Conservation (phyloP, 2,329 filamentous ascomycete species). For the Aspergillus novoparasiticus region DNA sequence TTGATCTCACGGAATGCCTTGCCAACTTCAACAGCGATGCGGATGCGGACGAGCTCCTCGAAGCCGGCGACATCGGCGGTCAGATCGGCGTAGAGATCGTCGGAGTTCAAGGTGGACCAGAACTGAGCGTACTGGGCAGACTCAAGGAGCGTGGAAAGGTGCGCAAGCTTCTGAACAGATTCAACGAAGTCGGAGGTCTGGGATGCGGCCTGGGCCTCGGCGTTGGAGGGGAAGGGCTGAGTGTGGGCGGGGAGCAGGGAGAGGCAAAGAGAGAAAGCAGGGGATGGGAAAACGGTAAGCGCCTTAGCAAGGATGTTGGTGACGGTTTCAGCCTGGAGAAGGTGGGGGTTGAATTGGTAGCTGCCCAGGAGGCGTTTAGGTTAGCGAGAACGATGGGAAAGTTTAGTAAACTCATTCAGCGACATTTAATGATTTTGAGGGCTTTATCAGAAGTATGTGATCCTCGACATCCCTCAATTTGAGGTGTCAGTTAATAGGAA, state of each 20-base stretch:
- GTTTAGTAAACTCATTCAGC: neutral
- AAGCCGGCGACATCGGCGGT: slow-evolving; percentile 93
- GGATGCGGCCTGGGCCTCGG: slow-evolving; percentile 42
- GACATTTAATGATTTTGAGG: neutral
- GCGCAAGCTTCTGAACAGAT: slow-evolving; percentile 83
- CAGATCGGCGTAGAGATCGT: slow-evolving; percentile 94
- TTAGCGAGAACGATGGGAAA: slow-evolving; percentile 1
- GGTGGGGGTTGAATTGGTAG: slow-evolving; percentile 99
- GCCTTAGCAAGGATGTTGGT: slow-evolving; percentile 99
- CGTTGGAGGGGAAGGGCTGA: slow-evolving; percentile 60
- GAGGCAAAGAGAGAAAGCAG: slow-evolving; percentile 91
- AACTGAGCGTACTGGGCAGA: slow-evolving; percentile 88
- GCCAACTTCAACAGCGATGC: slow-evolving; percentile 85
- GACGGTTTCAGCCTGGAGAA: slow-evolving; percentile 92
- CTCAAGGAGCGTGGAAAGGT: slow-evolving; percentile 83
- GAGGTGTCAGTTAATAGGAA: slow-evolving; percentile 94
- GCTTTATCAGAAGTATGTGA: slow-evolving; percentile 67
- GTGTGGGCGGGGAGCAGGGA: slow-evolving; percentile 88
- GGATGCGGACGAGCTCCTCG: slow-evolving; percentile 87
- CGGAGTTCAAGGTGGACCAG: slow-evolving; percentile 89
- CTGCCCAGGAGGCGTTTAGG: slow-evolving; percentile 50
- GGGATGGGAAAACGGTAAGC: slow-evolving; percentile 93
- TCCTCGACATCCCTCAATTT: slow-evolving; percentile 65
- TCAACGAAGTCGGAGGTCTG: slow-evolving; percentile 67
- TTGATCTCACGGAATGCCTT: slow-evolving; percentile 76